Percentiles rank a stretch among this genome's conserved stretches.
Conservation (phyloP, 2,329 filamentous ascomycete genomes). For the Akanthomyces dipterigenus region DNA sequence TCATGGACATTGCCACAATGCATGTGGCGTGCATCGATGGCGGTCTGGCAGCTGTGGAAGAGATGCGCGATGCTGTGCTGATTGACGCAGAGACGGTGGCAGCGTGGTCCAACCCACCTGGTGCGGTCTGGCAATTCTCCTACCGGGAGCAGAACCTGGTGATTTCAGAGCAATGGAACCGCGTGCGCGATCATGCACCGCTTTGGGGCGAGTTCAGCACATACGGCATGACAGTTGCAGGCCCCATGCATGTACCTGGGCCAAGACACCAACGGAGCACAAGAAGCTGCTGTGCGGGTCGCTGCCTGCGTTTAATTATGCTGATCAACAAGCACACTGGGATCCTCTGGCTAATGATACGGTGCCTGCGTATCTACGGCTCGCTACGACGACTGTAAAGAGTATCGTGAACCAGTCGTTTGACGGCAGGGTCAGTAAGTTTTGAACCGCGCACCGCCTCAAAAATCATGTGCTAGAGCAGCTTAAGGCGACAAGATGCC, state of each 20-base stretch:
- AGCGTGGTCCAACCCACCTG: not conserved
- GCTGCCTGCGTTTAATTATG: conserved; percentile 3
- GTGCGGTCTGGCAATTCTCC: not conserved
- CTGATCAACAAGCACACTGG: not conserved
- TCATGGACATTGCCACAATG: conserved; percentile 4
- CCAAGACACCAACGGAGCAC: conserved; percentile 5
- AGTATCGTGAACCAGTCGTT: conserved; percentile 1
- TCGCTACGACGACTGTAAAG: not conserved
- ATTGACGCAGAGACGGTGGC: not conserved
- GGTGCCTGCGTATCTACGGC: not conserved
- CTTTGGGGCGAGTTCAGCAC: not conserved
- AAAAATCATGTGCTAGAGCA: not conserved
- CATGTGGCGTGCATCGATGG: not conserved
- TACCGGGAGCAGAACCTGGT: conserved; percentile 5
- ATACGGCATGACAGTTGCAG: not conserved
- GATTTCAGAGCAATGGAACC: not conserved
- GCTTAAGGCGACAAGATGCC: not conserved
- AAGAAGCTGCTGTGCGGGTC: conserved; percentile 2
- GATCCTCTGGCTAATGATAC: not conserved
- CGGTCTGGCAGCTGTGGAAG: conserved; percentile 1
- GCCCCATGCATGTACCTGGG: conserved; percentile 8
- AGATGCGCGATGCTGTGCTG: not conserved
- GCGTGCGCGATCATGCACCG: not conserved
- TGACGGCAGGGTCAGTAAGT: not conserved
- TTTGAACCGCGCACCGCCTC: not conserved